Evolutionary conservation across 768 basidiomycete species (phyloP).

Genomic region (Tylopilus rubrobrunneus): DNA sequence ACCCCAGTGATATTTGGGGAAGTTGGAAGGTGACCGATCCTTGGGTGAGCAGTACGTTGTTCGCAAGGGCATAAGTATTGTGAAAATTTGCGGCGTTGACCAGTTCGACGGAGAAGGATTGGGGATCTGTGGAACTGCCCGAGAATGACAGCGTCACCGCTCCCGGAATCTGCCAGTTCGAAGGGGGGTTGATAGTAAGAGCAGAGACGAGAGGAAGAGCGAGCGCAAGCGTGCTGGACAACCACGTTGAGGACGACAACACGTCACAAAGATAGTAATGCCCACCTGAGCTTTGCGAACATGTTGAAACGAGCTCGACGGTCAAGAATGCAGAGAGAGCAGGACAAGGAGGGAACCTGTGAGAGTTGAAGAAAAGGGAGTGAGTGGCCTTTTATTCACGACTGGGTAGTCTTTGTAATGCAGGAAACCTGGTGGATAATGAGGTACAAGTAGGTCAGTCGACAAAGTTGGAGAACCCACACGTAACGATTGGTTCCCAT

Average conservation of each 20-base stretch:
- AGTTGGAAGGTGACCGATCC: constrained; percentile 32
- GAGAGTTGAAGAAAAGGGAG: constrained; percentile 3
- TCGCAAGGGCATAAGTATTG: constrained; percentile 50
- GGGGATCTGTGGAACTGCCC: constrained; percentile 37
- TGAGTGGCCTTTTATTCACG: constrained; percentile 18
- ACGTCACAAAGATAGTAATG: not conserved
- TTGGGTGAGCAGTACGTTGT: constrained; percentile 37
- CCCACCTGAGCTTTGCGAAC: constrained; percentile 49
- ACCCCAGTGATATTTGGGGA: constrained; percentile 48
- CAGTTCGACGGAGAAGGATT: constrained; percentile 44
- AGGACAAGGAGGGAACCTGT: constrained; percentile 8
- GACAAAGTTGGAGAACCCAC: constrained; percentile 7
- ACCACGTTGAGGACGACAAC: not conserved
- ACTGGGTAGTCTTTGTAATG: constrained; percentile 9
- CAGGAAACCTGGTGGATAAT: constrained; percentile 25
- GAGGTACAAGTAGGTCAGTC: not conserved
- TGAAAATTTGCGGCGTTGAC: constrained; percentile 44
- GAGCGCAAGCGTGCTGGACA: constrained; percentile 38
- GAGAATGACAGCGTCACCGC: constrained; percentile 47
- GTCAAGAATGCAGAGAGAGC: constrained; percentile 4
- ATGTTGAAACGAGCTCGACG: constrained; percentile 33
- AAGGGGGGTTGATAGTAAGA: constrained; percentile 39
- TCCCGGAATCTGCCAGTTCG: constrained; percentile 31
- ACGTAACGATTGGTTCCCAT: constrained; percentile 15
- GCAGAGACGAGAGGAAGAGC: constrained; percentile 45